Percentiles rank a stretch among this genome's conserved stretches.
Evolutionary conservation across 129 eudicot species (phyloP).

Genomic region (Saposhnikovia divaricata): DNA sequence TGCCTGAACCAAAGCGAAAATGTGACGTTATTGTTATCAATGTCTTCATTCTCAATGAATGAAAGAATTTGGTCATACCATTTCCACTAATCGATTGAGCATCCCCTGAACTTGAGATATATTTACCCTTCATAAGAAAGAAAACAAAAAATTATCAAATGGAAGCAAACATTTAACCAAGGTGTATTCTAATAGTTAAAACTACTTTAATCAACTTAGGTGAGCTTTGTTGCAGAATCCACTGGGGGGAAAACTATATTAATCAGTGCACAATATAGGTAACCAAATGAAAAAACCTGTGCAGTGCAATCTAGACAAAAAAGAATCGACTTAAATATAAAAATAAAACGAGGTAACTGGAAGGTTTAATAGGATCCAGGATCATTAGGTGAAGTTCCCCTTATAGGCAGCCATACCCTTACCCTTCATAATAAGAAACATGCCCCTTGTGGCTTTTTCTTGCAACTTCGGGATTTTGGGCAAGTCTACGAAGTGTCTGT

Average conservation of each 20-base stretch:
- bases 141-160: no score
- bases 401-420: not conserved
- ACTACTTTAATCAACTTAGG: not conserved
- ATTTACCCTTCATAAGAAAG: no score
- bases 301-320: not conserved
- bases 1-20: no score
- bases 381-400: not conserved
- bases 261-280: not conserved
- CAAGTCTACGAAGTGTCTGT: slow-evolving; percentile 14
- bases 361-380: not conserved
- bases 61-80: no score
- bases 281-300: not conserved
- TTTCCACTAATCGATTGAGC: no score
- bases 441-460: slow-evolving; percentile 6
- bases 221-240: not conserved
- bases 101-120: no score
- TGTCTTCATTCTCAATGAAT: no score
- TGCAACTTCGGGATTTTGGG: slow-evolving; percentile 14
- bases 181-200: not conserved
- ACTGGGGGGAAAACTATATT: not conserved
- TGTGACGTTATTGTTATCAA: no score
- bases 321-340: not conserved
- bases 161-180: no score
- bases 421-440: not conserved
- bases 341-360: not conserved